Conservation (phyloP, 1,284 basidiomycete species). For the Apiotrichum laibachii region DNA sequence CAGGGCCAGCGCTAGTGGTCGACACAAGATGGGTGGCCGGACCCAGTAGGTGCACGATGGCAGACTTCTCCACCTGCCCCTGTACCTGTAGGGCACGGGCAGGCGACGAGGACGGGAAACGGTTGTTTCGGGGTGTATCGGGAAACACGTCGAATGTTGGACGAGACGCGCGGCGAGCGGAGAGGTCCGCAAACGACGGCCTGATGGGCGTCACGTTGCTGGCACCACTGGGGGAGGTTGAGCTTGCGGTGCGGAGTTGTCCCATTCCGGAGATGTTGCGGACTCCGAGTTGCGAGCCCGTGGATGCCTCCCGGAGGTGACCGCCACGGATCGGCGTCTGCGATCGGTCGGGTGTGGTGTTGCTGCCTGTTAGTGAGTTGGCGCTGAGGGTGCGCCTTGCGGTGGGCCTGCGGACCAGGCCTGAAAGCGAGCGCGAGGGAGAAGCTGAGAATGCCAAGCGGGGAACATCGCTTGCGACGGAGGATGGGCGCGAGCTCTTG, state of each 20-base stretch:
- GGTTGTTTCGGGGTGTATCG: slow-evolving; percentile 19
- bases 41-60: slow-evolving; percentile 41
- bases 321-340: not conserved
- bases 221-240: not conserved
- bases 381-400: not conserved
- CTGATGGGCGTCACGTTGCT: slow-evolving; percentile 11
- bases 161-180: slow-evolving; percentile 32
- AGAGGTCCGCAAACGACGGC: slow-evolving; percentile 37
- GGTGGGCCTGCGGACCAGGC: slow-evolving; percentile 13
- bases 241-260: too few relatives aligned
- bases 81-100: slow-evolving; percentile 11
- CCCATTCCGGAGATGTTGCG: too few relatives aligned
- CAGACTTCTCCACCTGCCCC: slow-evolving; percentile 21
- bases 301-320: not conserved
- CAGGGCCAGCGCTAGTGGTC: slow-evolving; percentile 16
- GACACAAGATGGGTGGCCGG: slow-evolving; percentile 30
- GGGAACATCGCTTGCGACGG: slow-evolving; percentile 19
- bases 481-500: slow-evolving; percentile 10
- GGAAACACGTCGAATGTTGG: slow-evolving; percentile 33
- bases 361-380: not conserved
- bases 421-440: slow-evolving; percentile 1
- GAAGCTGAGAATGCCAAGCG: not conserved
- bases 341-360: not conserved
- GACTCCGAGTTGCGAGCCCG: too few relatives aligned
- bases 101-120: slow-evolving; percentile 39